Evolutionary conservation across 106 monocot genomes (phyloP), one percentile per base, ranked within the genome.

Genomic region (Posidonia australis): DNA sequence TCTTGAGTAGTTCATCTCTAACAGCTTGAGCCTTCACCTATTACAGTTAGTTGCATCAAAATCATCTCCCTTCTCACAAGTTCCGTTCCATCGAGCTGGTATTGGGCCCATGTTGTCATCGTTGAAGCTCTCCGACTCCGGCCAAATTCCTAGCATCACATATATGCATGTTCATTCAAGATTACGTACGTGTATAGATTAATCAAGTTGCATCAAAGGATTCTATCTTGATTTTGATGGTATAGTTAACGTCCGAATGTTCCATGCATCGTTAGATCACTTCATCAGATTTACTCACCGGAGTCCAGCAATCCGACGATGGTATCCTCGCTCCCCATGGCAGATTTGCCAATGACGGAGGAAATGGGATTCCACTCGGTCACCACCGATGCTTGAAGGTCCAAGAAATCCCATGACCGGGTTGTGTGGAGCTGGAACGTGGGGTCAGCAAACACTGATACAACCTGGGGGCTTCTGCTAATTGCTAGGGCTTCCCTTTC

Each of bases 361-460:
- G 13, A 12, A 25, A 66, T 52, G 45, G 58, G 70, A 0, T 12
- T 67, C 1, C 51, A 26, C 51, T 70, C 65, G 9, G 55, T 66
- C 70, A 64, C 49, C n/a, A 65, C 70, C 16, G 54, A 72, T 17
- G 63, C 67, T 26, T 79, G 67, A 19, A 70, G 62, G 16, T 82
- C 70, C 41, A 90, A 54, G 67, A 90, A 90, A 19, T 90, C 90
- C 90, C 90, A 90, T 5, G 90, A 90, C 23, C 86, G 60, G 0
- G 90, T 90, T 0, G 90, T 90, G 61, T 90, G 90, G 13, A 78
- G 82, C 31, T 80, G 73, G 53, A 78, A 80, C 13, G 85, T 46
- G 0, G 90, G 90, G 45, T 90, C 90, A 5, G 25, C 62, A 44
- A 90, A 90, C 9, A 90, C 85, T 5, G 90, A 90, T 16, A 90